These are phyloP conservation scores for Penicillium nordicum DNA, from an alignment of 2,329 filamentous ascomycete genomes.

Conservation along the genomic window DNA sequence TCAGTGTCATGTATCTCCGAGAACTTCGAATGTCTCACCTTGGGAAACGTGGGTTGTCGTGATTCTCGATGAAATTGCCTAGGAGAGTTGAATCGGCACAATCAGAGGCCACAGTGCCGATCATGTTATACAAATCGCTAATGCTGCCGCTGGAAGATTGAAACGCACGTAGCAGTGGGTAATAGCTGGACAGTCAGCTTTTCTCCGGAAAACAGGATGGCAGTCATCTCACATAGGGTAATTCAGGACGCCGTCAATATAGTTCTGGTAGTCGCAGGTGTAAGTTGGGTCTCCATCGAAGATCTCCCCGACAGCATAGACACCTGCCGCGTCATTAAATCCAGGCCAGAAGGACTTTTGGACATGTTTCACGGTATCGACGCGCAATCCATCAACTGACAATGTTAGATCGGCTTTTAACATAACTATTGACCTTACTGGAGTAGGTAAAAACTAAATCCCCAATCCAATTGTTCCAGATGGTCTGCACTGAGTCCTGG, in stretches of 20 bases:
- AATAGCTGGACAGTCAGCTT: constrained; percentile 47
- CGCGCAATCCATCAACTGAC: constrained; percentile 50
- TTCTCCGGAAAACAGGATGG: constrained; percentile 37
- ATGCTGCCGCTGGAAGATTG: constrained; percentile 35
- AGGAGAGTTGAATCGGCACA: constrained; percentile 49
- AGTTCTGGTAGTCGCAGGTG: constrained; percentile 46
- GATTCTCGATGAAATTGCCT: constrained; percentile 59
- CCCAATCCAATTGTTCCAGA: constrained; percentile 58
- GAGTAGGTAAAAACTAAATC: constrained; percentile 58
- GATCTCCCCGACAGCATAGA: constrained; percentile 51
- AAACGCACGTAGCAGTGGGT: constrained; percentile 37
- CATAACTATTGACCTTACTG: constrained; percentile 44
- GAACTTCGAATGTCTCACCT: constrained; percentile 12
- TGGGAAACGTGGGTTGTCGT: constrained; percentile 58
- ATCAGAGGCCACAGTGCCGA: constrained; percentile 30
- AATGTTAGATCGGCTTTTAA: background rate
- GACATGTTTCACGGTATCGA: constrained; percentile 52
- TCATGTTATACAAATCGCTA: constrained; percentile 34
- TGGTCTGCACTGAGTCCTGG: constrained; percentile 45
- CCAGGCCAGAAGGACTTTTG: constrained; percentile 45
- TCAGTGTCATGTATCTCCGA: background rate
- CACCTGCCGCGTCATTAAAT: constrained; percentile 42
- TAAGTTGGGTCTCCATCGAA: constrained; percentile 40
- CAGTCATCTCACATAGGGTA: constrained; percentile 39
- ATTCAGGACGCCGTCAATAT: constrained; percentile 48